Percentiles rank a stretch among this genome's conserved stretches.
Evolutionary conservation across 1,139 yeast species (phyloP).

Genomic region (Hansenula lynferdii): DNA sequence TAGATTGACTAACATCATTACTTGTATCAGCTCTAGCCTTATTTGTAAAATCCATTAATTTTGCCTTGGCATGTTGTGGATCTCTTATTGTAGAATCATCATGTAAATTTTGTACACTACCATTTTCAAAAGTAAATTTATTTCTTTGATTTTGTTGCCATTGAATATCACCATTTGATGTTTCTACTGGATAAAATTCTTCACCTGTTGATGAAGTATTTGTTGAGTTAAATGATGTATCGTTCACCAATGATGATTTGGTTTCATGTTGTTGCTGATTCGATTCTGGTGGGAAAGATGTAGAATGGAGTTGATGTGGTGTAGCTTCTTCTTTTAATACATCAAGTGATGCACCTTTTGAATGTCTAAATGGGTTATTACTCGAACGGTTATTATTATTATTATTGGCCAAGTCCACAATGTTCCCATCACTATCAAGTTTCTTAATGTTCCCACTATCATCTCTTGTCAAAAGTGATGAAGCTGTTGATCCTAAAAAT

Average conservation of each 20-base stretch:
- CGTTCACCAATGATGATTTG: slow-evolving; percentile 9
- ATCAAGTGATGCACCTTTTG: slow-evolving; percentile 20
- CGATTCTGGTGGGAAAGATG: not conserved
- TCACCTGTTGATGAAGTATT: slow-evolving; percentile 16
- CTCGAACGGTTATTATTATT: not conserved
- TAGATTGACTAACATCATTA: slow-evolving; percentile 16
- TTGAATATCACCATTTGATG: slow-evolving; percentile 14
- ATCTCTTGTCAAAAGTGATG: slow-evolving; percentile 22
- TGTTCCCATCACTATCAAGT: slow-evolving; percentile 52
- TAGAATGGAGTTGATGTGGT: slow-evolving; percentile 7
- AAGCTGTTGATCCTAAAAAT: slow-evolving; percentile 23
- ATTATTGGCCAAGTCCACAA: slow-evolving; percentile 26
- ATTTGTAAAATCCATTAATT: slow-evolving; percentile 19
- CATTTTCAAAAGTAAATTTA: slow-evolving; percentile 9
- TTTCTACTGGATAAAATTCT: slow-evolving; percentile 19
- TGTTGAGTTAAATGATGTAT: slow-evolving; percentile 15
- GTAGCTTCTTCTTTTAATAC: slow-evolving; percentile 18
- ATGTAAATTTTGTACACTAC: slow-evolving; percentile 1
- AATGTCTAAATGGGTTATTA: slow-evolving; percentile 15
- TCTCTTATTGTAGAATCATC: slow-evolving; percentile 7
- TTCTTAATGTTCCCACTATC: slow-evolving; percentile 42
- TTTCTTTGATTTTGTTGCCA: slow-evolving; percentile 16
- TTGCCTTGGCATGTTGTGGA: slow-evolving; percentile 14
- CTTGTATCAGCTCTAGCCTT: slow-evolving; percentile 19
- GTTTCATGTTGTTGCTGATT: slow-evolving; percentile 1